Evolutionary conservation across 805 yeast species (phyloP).

Genomic region (Geotrichum ghanense): DNA sequence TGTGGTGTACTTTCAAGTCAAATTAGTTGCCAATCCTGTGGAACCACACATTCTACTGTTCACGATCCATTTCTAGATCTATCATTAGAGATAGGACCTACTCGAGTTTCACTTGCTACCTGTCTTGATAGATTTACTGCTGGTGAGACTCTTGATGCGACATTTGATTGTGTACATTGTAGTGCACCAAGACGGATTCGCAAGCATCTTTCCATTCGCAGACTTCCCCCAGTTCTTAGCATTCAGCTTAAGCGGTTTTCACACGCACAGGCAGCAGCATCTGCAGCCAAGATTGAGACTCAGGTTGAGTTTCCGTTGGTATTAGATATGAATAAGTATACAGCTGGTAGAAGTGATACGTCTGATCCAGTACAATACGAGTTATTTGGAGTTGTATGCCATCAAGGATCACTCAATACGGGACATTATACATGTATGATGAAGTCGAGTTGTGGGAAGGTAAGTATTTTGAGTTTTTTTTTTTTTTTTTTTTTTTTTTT

Average conservation of each 20-base stretch:
- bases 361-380: constrained; percentile 48
- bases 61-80: constrained; percentile 3
- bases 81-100: constrained; percentile 10
- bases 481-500: constrained; percentile 3
- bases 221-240: constrained; percentile 65
- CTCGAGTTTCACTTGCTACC: constrained; percentile 33
- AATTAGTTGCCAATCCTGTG: constrained; percentile 33
- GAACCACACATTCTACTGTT: constrained; percentile 48
- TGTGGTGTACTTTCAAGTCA: constrained; percentile 76
- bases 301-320: constrained; percentile 63
- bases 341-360: constrained; percentile 12
- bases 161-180: constrained; percentile 63
- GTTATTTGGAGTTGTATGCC: constrained; percentile 77
- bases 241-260: constrained; percentile 73
- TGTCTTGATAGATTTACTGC: constrained; percentile 71
- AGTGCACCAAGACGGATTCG: constrained; percentile 48
- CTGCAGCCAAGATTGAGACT: constrained; percentile 61
- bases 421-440: constrained; percentile 86
- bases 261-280: constrained; percentile 36
- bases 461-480: constrained; percentile 9
- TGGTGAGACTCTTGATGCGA: constrained; percentile 63
- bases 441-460: constrained; percentile 49
- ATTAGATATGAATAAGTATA: constrained; percentile 59
- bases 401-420: constrained; percentile 86
- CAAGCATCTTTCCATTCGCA: constrained; percentile 58